Conservation (phyloP, 1,139 yeast species). For the Yamadazyma conglobata region DNA sequence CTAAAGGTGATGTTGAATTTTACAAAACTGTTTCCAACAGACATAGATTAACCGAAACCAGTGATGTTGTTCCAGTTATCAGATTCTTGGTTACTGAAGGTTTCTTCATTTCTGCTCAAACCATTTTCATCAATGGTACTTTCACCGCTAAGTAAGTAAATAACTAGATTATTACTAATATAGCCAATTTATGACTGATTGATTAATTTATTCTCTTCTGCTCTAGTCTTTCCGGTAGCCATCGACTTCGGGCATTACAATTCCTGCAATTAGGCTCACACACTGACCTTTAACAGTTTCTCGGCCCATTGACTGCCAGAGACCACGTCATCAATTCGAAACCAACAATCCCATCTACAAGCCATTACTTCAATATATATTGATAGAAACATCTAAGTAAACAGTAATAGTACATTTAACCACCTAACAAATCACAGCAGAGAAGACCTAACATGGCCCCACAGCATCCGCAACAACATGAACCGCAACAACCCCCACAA, state of each 20-base stretch:
- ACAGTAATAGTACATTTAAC: neutral
- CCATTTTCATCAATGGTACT: constrained; percentile 62
- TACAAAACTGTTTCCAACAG: constrained; percentile 49
- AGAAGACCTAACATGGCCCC: constrained; percentile 43
- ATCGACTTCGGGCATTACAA: no score
- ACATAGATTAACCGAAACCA: constrained; percentile 52
- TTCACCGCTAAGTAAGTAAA: constrained; percentile 54
- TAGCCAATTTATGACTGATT: no score
- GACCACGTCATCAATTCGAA: no score
- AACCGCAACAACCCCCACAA: constrained; percentile 35
- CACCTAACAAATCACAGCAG: constrained; percentile 26
- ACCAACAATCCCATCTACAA: no score
- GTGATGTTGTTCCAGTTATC: constrained; percentile 63
- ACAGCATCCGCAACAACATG: constrained; percentile 38
- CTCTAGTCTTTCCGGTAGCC: constrained; percentile 1
- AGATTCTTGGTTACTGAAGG: constrained; percentile 63
- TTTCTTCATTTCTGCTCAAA: constrained; percentile 69
- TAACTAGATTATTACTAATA: no score
- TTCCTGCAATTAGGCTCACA: no score
- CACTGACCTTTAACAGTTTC: no score
- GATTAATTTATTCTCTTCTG: no score
- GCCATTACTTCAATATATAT: neutral
- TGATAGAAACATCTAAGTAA: neutral
- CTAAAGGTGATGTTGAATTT: constrained; percentile 48
- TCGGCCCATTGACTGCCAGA: no score